Evolutionary conservation across 805 yeast species (phyloP), one percentile per base, ranked within the genome.

Genomic region (Blastobotrys chiropterorum): DNA sequence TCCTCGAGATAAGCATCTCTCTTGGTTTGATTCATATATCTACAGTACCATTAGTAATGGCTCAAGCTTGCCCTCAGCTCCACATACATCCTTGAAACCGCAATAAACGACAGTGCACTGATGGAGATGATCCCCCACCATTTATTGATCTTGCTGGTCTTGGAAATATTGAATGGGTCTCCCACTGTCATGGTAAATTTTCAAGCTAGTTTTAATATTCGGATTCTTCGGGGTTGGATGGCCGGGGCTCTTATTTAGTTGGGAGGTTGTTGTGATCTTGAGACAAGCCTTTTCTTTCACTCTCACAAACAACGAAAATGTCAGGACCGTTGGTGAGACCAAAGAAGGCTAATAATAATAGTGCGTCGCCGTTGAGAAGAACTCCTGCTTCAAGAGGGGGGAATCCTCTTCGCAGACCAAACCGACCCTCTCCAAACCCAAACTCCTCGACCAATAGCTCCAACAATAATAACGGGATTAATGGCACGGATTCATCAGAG

Each of bases 81-180:
- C 21, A 56, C 60, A 43, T 55, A 65, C 53, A 55, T 31, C 50
- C 65, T 66, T 50, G 64, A 59, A 21, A 57, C 49, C 13, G 56
- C 58, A 14, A 61, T 68, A 3, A 56, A 43, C 14, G 55, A 40
- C 5, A 66, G 45, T 6, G 67, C 68, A 2, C 54, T 52, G 3
- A 58, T 42, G 3, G 67, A 56, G 44, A 66, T 63, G 5, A 59
- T 49, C 14, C 62, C 60, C 68, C 69, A 65, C 8, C 67, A 67
- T 20, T 56, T 53, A 59, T 66, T 66, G 52, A 66, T 62, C n/a
- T 48, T 44, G 53, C 47, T 31, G n/a, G 51, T 48, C 7, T 42
- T 48, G 14, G 43, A 7, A 7, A 41, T 20, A n/a, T 20, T 52
- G 48, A 49, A 56, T 46, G 51, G 48, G 21, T 41, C 46, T 44